phyloP scores from a whole-genome alignment of 2,329 filamentous ascomycete species.

The Ceratocystis cubensis region DNA sequence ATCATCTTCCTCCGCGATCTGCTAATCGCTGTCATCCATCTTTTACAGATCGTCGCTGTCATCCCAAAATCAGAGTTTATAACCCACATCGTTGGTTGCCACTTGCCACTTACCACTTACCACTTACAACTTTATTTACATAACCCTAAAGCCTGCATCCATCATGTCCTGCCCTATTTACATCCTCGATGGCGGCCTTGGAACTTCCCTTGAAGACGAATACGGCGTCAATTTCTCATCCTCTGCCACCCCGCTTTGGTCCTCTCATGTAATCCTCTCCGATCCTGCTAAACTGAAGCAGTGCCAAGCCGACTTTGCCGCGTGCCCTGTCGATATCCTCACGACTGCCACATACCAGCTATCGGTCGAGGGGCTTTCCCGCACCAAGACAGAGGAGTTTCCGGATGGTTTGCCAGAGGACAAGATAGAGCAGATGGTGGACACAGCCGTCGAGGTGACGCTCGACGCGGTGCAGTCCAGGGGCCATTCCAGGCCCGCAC shows the following conservation, averaged over 20 bases:
- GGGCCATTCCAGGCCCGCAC: background rate
- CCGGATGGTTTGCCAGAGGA: constrained; percentile 32
- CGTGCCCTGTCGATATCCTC: constrained; percentile 48
- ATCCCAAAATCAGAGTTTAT: too few relatives aligned
- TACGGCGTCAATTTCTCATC: constrained; percentile 40
- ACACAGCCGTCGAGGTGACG: constrained; percentile 35
- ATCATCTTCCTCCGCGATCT: too few relatives aligned
- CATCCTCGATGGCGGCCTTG: constrained; percentile 54
- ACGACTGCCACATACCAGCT: constrained; percentile 58
- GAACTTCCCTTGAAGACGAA: constrained; percentile 50
- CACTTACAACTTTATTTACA: too few relatives aligned
- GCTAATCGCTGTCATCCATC: too few relatives aligned
- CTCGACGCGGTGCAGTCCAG: constrained; percentile 26
- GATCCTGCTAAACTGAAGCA: constrained; percentile 37
- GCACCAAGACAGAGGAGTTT: constrained; percentile 33
- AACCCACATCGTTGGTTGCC: too few relatives aligned
- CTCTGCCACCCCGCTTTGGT: constrained; percentile 49
- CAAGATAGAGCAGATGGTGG: constrained; percentile 25
- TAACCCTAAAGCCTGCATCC: background rate
- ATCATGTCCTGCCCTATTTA: constrained; percentile 26
- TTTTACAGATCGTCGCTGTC: too few relatives aligned
- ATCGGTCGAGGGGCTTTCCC: constrained; percentile 43
- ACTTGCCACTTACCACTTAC: too few relatives aligned
- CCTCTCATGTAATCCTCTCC: constrained; percentile 50
- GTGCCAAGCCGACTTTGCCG: constrained; percentile 45